Evolutionary conservation across 1,139 yeast genomes (phyloP).

Genomic region (Komagataea norvegica): DNA sequence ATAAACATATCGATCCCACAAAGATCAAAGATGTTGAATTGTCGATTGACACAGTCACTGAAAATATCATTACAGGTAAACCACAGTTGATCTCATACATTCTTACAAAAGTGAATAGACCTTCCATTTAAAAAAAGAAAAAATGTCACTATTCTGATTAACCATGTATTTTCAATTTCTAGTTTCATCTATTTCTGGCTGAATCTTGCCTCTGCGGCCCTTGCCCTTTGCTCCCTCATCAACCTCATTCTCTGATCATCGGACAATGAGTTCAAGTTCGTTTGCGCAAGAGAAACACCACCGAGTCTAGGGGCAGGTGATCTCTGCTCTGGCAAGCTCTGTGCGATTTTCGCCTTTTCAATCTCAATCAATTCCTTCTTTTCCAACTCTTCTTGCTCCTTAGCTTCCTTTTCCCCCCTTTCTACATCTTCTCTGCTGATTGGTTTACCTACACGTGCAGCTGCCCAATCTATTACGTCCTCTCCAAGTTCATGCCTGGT

Average conservation of each 20-base stretch:
- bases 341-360: conserved; percentile 30
- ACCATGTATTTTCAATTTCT: no score
- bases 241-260: conserved; percentile 72
- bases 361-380: conserved; percentile 30
- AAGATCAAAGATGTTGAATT: conserved; percentile 20
- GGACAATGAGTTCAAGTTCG: conserved; percentile 35
- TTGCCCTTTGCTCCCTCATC: conserved; percentile 91
- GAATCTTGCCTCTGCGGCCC: conserved; percentile 94
- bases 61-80: conserved; percentile 13
- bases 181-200: conserved; percentile 19
- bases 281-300: conserved; percentile 25
- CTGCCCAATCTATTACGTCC: conserved; percentile 60
- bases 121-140: conserved; percentile 8
- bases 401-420: conserved; percentile 40
- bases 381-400: conserved; percentile 26
- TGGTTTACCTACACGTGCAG: conserved; percentile 63
- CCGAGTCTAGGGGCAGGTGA: conserved; percentile 29
- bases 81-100: conserved; percentile 17
- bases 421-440: conserved; percentile 61
- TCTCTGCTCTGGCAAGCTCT: conserved; percentile 20
- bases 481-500: conserved; percentile 70
- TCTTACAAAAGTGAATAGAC: conserved; percentile 22
- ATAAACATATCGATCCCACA: conserved; percentile 54
- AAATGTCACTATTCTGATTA: not conserved
- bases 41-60: conserved; percentile 22